phyloP scores from a whole-genome alignment of 2,329 filamentous ascomycete genomes.

The Colletotrichum lupini region DNA sequence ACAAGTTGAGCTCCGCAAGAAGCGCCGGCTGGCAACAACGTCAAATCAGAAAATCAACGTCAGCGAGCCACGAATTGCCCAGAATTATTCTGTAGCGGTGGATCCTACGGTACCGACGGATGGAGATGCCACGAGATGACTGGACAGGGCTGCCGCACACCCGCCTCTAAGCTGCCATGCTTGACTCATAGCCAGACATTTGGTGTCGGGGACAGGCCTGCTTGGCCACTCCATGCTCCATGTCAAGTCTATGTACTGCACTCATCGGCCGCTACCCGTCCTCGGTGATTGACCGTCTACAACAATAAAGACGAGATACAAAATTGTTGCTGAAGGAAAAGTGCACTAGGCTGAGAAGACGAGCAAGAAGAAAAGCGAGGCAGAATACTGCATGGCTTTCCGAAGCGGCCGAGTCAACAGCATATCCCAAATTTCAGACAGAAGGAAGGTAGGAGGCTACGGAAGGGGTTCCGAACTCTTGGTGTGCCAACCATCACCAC shows the following conservation, averaged over 20 bases:
- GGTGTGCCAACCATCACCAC: background rate
- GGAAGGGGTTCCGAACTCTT: background rate
- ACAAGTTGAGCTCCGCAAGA: background rate
- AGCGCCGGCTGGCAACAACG: background rate
- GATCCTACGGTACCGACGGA: slow-evolving; percentile 18
- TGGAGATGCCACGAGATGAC: slow-evolving; percentile 21
- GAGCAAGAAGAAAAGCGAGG: background rate
- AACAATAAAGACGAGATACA: slow-evolving; percentile 6
- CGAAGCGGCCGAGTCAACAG: background rate
- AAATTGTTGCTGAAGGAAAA: background rate
- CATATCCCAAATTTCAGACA: background rate
- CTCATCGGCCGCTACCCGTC: slow-evolving; percentile 10
- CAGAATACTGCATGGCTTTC: background rate
- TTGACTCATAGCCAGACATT: slow-evolving; percentile 32
- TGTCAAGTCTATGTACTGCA: background rate
- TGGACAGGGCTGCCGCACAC: slow-evolving; percentile 32
- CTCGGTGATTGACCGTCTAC: slow-evolving; percentile 30
- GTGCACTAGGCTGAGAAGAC: background rate
- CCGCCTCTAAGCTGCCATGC: slow-evolving; percentile 23
- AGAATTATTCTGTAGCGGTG: slow-evolving; percentile 10
- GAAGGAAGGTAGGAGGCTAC: background rate
- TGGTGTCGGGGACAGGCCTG: slow-evolving; percentile 30
- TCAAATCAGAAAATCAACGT: slow-evolving; percentile 14
- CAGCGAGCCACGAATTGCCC: slow-evolving; percentile 11
- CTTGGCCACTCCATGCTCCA: slow-evolving; percentile 28